These are phyloP conservation scores for Ziziphus jujuba DNA, from an alignment of 306 rosid genomes.

Conservation along the genomic window DNA sequence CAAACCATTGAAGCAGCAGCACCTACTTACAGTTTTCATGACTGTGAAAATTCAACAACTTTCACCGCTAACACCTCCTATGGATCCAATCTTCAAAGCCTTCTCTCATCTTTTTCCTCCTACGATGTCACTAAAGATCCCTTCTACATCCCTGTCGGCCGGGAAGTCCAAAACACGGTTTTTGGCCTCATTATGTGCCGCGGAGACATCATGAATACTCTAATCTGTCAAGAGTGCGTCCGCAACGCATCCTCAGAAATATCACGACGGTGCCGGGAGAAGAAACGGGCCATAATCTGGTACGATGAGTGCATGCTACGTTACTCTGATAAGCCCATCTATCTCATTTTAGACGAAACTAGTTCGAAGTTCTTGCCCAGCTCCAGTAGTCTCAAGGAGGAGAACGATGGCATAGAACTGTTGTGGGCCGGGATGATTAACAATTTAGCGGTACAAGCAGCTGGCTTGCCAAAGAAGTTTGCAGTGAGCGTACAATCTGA, in stretches of 20 bases:
- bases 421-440: not conserved
- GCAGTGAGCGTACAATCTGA: not conserved
- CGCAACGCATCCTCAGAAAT: conserved; percentile 21
- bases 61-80: not conserved
- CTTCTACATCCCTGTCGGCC: conserved; percentile 25
- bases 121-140: not conserved
- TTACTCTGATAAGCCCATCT: conserved; percentile 36
- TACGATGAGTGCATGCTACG: conserved; percentile 44
- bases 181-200: conserved; percentile 62
- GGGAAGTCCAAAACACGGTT: conserved; percentile 11
- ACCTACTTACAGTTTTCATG: not conserved
- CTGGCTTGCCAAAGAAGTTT: not conserved
- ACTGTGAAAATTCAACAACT: not conserved
- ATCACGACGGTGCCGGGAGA: conserved; percentile 26
- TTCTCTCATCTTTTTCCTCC: conserved; percentile 17
- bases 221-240: conserved; percentile 43
- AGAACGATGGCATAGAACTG: not conserved
- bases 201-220: conserved; percentile 31
- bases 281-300: conserved; percentile 50
- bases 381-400: not conserved
- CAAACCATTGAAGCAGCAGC: not conserved
- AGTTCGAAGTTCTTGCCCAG: not conserved
- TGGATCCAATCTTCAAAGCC: not conserved
- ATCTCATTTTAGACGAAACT: not conserved
- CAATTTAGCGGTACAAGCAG: not conserved